Base-by-base conservation (phyloP, 768 basidiomycete species). In the Sarcodon sp. region DNA sequence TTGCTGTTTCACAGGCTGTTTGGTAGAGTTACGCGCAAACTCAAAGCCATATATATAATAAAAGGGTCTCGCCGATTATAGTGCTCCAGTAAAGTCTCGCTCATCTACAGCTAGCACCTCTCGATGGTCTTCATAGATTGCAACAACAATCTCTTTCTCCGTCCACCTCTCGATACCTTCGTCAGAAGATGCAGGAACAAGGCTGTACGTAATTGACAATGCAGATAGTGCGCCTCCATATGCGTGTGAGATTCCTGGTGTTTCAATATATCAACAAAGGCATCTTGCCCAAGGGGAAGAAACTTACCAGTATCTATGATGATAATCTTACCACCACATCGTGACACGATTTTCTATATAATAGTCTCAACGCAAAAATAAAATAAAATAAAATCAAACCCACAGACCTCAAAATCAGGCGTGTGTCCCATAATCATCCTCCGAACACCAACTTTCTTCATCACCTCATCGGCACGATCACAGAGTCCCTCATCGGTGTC, bases 381-480 rank as follows among this genome's bases (percentile, higher is more conserved):
- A 15, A 15, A 3, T 35, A 44, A 27, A 27, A 27, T n/a, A n/a
- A 27, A 27, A 27, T 27, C 21, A 27, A 27, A 27, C 21, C 1
- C 4, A 60, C 70, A 27, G 53, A 80, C 83, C 51, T 71, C 71
- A 55, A 96, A 90, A 61, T 93, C 74, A 1, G 96, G 94, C 0
- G 96, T 98, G 62, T 98, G 96, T 0, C 94, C 94, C 90, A 96
- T 92, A 41, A 99, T 76, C 79, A 93, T 80, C 55, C 90, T 70
- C 50, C 88, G 67, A 27, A 87, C 92, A 1, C 90, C 90, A 1
- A 88, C 83, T 61, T 74, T 77, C 33, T 72, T 59, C 46, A 88
- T 65, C 13, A 93, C 83, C 21, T 69, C 64, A 50, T 87, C 80
- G 0, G 90, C 90, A 34, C 77, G 71, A 1, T 55, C 60, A 61